phyloP scores from a whole-genome alignment of 805 yeast genomes.

The Saccharomycopsis olivae region DNA sequence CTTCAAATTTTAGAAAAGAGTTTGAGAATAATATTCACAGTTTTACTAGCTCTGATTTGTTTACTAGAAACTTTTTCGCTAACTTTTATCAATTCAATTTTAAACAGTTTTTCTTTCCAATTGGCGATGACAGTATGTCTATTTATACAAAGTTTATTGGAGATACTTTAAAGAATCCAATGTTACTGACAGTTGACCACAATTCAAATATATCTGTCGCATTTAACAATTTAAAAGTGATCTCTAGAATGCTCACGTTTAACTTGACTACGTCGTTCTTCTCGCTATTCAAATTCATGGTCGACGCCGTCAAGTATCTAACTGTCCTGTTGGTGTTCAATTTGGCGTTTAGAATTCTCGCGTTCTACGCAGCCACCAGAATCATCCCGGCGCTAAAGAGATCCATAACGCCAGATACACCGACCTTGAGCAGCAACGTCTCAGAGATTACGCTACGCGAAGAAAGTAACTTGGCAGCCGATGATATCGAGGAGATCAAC shows the following conservation, averaged over 20 bases:
- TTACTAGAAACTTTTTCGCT: slow-evolving; percentile 13
- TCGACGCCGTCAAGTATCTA: slow-evolving; percentile 47
- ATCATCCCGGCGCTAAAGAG: slow-evolving; percentile 64
- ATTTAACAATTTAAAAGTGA: slow-evolving; percentile 2
- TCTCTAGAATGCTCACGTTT: slow-evolving; percentile 14
- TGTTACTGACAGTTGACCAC: too few species aligned
- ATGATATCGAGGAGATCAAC: too few species aligned
- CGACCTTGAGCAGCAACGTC: too few species aligned
- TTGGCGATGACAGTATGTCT: slow-evolving; percentile 3
- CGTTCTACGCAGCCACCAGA: slow-evolving; percentile 86
- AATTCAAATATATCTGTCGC: not conserved
- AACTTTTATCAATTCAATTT: slow-evolving; percentile 22
- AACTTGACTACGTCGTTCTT: slow-evolving; percentile 21
- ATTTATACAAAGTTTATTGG: slow-evolving; percentile 1
- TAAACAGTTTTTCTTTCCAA: slow-evolving; percentile 14
- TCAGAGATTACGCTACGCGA: too few species aligned
- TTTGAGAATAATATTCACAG: slow-evolving; percentile 24
- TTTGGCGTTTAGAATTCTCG: slow-evolving; percentile 74
- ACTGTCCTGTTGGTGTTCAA: slow-evolving; percentile 76
- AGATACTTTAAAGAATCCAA: not conserved
- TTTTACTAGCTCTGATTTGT: slow-evolving; percentile 3
- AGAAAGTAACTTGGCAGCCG: too few species aligned
- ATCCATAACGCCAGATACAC: slow-evolving; percentile 22
- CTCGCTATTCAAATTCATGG: slow-evolving; percentile 32
- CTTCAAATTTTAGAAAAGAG: slow-evolving; percentile 25